Conservation (phyloP, 805 yeast species). For the Allodekkera sacchari region DNA sequence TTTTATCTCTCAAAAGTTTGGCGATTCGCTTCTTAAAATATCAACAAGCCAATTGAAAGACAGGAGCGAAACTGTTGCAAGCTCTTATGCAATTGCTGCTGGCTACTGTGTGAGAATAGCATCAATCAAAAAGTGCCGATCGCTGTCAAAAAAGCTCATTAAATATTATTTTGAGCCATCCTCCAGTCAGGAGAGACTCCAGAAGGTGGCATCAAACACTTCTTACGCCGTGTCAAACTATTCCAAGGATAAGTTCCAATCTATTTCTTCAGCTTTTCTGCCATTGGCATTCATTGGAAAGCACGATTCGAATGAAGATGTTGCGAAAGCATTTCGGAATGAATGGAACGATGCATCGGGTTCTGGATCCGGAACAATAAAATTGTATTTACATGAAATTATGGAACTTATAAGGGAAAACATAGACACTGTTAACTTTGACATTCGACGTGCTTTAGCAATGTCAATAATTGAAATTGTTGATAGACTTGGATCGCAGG, state of each 20-base stretch:
- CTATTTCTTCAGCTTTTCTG: slow-evolving; percentile 53
- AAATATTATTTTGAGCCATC: slow-evolving; percentile 47
- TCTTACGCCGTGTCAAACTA: slow-evolving; percentile 59
- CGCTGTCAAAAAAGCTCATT: slow-evolving; percentile 43
- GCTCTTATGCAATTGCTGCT: slow-evolving; percentile 70
- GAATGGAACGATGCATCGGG: slow-evolving; percentile 76
- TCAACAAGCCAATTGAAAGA: slow-evolving; percentile 56
- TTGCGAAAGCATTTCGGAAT: slow-evolving; percentile 40
- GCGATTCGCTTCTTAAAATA: slow-evolving; percentile 53
- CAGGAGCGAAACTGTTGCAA: slow-evolving; percentile 61
- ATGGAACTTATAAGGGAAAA: slow-evolving; percentile 39
- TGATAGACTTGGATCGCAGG: slow-evolving; percentile 29
- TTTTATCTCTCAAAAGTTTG: slow-evolving; percentile 37
- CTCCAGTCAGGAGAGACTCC: slow-evolving; percentile 20
- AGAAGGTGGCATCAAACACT: slow-evolving; percentile 51
- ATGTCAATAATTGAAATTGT: slow-evolving; percentile 54
- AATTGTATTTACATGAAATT: slow-evolving; percentile 65
- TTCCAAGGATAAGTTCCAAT: slow-evolving; percentile 58
- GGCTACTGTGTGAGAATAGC: slow-evolving; percentile 72
- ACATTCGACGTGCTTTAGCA: slow-evolving; percentile 63
- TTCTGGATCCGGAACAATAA: slow-evolving; percentile 64
- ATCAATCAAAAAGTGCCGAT: slow-evolving; percentile 39
- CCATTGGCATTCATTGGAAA: slow-evolving; percentile 77
- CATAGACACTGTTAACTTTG: slow-evolving; percentile 51
- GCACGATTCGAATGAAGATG: slow-evolving; percentile 47